These are phyloP conservation scores for Endocarpon pusillum DNA, from an alignment of 495 filamentous ascomycete species.

Conservation along the genomic window DNA sequence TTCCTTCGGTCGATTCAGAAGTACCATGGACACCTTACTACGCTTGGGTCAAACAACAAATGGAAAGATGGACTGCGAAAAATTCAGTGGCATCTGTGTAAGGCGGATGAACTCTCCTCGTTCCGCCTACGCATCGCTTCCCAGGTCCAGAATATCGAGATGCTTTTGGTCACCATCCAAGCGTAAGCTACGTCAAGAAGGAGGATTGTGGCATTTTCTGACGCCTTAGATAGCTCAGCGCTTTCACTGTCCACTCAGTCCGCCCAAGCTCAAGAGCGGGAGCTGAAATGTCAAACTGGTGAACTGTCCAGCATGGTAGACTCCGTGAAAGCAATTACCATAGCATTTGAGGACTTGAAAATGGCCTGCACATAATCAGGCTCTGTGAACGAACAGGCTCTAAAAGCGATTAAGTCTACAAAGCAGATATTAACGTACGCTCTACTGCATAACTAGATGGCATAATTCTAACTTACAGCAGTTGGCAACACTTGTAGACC, in stretches of 20 bases:
- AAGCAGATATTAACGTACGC: background rate
- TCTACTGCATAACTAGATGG: no score
- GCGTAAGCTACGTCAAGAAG: conserved; percentile 8
- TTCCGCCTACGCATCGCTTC: conserved; percentile 16
- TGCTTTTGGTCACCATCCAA: conserved; percentile 16
- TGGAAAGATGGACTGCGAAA: conserved; percentile 8
- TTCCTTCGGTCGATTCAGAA: conserved; percentile 11
- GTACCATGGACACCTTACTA: conserved; percentile 10
- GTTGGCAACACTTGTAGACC: no score
- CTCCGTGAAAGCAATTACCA: no score
- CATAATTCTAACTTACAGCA: no score
- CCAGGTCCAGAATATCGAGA: conserved; percentile 15
- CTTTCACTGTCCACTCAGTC: no score
- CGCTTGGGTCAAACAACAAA: conserved; percentile 2
- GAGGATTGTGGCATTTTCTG: no score
- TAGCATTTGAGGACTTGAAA: no score
- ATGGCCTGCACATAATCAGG: no score
- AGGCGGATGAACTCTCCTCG: conserved; percentile 13
- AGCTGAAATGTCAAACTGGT: no score
- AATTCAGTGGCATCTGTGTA: conserved; percentile 15
- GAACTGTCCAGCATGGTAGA: no score
- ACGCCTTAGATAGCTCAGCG: no score
- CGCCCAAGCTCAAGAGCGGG: no score
- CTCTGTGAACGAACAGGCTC: background rate
- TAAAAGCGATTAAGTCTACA: background rate